These are phyloP conservation scores for Mycogone perniciosa DNA, from an alignment of 2,329 filamentous ascomycete species.

Conservation along the genomic window DNA sequence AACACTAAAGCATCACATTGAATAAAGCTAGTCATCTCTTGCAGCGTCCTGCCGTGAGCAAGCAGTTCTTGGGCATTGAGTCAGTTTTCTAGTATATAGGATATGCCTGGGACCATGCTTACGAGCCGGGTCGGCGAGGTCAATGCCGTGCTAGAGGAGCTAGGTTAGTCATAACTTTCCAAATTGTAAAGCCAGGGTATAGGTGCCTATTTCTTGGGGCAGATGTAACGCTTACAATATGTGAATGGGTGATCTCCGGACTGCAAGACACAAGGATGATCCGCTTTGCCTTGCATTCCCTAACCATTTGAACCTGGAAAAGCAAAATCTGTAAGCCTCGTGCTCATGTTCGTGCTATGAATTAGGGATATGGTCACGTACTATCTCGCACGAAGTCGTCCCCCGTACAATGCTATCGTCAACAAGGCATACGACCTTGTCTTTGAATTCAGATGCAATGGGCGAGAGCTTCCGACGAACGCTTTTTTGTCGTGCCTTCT, in stretches of 20 bases:
- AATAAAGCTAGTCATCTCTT: constrained; percentile 38
- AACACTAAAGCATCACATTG: constrained; percentile 48
- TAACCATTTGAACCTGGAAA: constrained; percentile 56
- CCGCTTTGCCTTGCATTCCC: constrained; percentile 73
- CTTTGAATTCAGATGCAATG: constrained; percentile 78
- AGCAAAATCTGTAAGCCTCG: neutral
- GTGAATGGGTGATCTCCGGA: constrained; percentile 75
- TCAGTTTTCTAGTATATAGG: constrained; percentile 1
- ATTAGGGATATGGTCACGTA: constrained; percentile 3
- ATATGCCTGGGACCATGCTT: constrained; percentile 9
- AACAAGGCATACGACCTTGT: constrained; percentile 72
- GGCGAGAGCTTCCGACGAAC: constrained; percentile 86
- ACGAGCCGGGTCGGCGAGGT: constrained; percentile 37
- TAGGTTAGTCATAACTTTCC: constrained; percentile 5
- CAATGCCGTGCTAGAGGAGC: constrained; percentile 37
- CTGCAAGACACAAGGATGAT: constrained; percentile 80
- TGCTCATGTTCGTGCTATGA: neutral
- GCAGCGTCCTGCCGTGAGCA: constrained; percentile 32
- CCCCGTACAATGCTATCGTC: constrained; percentile 85
- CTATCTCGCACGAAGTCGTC: constrained; percentile 19
- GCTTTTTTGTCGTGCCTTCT: constrained; percentile 73
- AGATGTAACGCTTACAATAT: constrained; percentile 59
- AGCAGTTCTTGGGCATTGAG: constrained; percentile 28
- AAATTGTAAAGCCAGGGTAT: neutral
- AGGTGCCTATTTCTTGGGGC: neutral